Evolutionary conservation across 371 early-diverging fungal species (phyloP), one percentile per base, ranked within the genome.

Genomic region (Conidiobolus incongruus): DNA sequence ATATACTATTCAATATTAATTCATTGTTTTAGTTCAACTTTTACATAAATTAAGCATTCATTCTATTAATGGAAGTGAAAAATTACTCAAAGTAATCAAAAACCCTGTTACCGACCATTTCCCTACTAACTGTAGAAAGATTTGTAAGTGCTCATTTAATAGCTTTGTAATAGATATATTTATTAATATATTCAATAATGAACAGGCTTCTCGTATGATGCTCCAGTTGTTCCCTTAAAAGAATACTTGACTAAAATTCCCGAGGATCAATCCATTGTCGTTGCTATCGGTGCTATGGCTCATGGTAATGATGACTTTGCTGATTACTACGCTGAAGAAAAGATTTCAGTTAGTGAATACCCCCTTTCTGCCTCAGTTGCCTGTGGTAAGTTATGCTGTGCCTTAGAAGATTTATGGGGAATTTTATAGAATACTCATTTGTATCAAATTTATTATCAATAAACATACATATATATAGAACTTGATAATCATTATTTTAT

Each of bases 241-340:
- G 70, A 78, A 37, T 93, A 81, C 57, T 51, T 90, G 50, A 70
- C 76, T 11, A 71, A 78, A 4, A 65, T 93, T 21, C 82, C 82
- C 1, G 57, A 62, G 30, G 81, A 83, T 42, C 67, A 81, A 49
- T 75, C 74, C 37, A 69, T 93, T 30, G 81, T 82, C 7, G 81
- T 94, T 30, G 84, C 87, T 28, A 72, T 97, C 24, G 95, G 96
- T 44, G 93, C 95, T 10, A 78, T 94, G 78, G 90, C 95, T n/a
- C 91, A 88, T 53, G 96, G 98, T 39, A 66, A 66, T 24, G 94
- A 94, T 56, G 72, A 82, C 52, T 93, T 88, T 73, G 93, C 83
- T 1, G 93, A 93, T 53, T 56, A 71, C n/a, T 82, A 79, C 50
- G 82, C 84, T 16, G 94, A 94, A 59, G 88, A 90, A 45, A 96